phyloP scores from a whole-genome alignment of 176 grass and related monocot species.

The Musa acuminata region DNA sequence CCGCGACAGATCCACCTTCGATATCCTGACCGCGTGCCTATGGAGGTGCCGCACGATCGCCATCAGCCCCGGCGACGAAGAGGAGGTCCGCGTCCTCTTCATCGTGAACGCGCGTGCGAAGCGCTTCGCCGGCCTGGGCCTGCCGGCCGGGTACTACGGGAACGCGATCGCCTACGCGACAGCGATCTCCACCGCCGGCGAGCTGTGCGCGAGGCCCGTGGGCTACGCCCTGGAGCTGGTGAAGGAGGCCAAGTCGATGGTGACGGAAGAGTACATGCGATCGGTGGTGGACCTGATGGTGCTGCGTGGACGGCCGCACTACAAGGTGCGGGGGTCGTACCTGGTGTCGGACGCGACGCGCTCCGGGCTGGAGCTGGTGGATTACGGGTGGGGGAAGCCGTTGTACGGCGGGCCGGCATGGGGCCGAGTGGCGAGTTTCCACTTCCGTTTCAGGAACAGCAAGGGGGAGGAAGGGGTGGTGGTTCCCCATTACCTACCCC shows the following conservation, averaged over 20 bases:
- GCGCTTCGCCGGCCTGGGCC: conserved; percentile 17
- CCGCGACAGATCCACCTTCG: conserved; percentile 35
- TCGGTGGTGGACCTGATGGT: conserved; percentile 61
- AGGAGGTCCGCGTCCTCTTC: conserved; percentile 55
- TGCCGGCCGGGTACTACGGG: conserved; percentile 59
- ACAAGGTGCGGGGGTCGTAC: conserved; percentile 36
- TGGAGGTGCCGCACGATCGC: conserved; percentile 51
- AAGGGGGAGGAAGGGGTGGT: conserved; percentile 41
- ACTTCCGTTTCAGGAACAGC: conserved; percentile 35
- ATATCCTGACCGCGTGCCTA: conserved; percentile 53
- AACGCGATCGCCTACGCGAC: conserved; percentile 62
- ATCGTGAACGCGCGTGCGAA: conserved; percentile 49
- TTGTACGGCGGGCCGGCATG: conserved; percentile 54
- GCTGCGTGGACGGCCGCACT: conserved; percentile 24
- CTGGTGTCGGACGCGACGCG: conserved; percentile 60
- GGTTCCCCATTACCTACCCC: conserved; percentile 60
- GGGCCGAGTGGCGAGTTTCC: conserved; percentile 51
- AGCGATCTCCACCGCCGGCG: conserved; percentile 31
- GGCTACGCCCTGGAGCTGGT: conserved; percentile 45
- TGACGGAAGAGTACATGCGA: conserved; percentile 52
- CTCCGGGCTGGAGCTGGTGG: conserved; percentile 41
- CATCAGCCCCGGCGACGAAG: conserved; percentile 28
- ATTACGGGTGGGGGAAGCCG: conserved; percentile 65
- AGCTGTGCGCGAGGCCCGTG: conserved; percentile 32
- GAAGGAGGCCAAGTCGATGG: conserved; percentile 49